Base-by-base conservation (phyloP, 306 rosid species). In the Calophaca sinica region DNA sequence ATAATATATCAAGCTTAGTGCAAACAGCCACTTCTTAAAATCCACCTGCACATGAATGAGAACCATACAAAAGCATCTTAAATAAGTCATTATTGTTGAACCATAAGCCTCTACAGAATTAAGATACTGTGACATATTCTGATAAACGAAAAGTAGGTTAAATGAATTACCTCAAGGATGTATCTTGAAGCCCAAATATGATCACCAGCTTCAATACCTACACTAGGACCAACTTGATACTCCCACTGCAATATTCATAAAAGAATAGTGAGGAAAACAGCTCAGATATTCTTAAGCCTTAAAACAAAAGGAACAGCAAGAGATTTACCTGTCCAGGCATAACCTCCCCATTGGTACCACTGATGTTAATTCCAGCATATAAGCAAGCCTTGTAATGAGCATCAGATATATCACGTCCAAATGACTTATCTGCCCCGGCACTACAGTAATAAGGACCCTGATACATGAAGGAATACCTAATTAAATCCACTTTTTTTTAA, bases 361-460 rank as follows among this genome's bases (percentile, higher is more conserved):
- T 85, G 49, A 96, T 88, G 86, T 96, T 92, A 65, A 96, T 92
- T 80, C 99, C 98, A 50, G 99, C 99, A 81, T 87, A 92, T 60
- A 96, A 80, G 80, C 99, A 96, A 81, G 99, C 99, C 89, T 96
- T 96, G 88, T 96, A 96, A 84, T 96, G 98, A 72, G 99, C 96
- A 87, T 96, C 99, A 67, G 99, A 90, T 72, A 96, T 92, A 79
- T 96, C 99, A 75, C 99, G 99, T 49, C 99, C 99, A 50, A 90
- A 96, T 64, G 99, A 96, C 88, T 96, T 96, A 70, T 96, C 99
- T 4, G 99, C 97, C 64, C 99, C 99, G 0, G 93, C 99, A 60
- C 81, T 80, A 59, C 99, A 96, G 87, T 96, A 96, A 39, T 92
- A 96, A 29, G 99, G 99, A 80, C 99, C 99, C 99, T 96, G 79